Evolutionary conservation across 768 basidiomycete species (phyloP).

Genomic region (Paxillus involutus): DNA sequence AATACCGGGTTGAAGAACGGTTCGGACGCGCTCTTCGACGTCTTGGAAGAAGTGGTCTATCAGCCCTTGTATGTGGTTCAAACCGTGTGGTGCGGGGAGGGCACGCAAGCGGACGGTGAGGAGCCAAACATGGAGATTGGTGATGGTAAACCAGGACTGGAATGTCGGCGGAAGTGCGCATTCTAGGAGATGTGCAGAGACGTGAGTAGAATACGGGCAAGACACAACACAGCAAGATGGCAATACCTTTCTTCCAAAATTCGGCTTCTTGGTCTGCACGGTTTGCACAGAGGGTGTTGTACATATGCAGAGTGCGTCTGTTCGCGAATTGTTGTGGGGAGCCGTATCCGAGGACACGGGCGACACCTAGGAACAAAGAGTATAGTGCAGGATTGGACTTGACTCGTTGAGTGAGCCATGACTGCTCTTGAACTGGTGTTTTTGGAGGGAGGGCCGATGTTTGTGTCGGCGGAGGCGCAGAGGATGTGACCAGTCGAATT

Average conservation of each 20-base stretch:
- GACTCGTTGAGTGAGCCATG: constrained; percentile 58
- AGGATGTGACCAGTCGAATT: constrained; percentile 10
- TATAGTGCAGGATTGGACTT: constrained; percentile 48
- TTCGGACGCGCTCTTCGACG: constrained; percentile 85
- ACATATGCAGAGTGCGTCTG: constrained; percentile 55
- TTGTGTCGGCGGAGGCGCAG: constrained; percentile 7
- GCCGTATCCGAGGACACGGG: constrained; percentile 56
- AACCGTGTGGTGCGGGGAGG: constrained; percentile 66
- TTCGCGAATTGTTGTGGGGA: constrained; percentile 63
- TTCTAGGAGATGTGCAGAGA: constrained; percentile 41
- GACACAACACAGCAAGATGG: neutral
- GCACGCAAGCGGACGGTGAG: constrained; percentile 86
- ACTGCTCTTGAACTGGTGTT: constrained; percentile 27
- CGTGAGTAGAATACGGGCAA: neutral
- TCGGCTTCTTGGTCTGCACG: constrained; percentile 56
- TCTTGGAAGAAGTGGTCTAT: constrained; percentile 96
- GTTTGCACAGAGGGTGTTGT: constrained; percentile 54
- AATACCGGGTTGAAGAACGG: constrained; percentile 64
- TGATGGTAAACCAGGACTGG: constrained; percentile 95
- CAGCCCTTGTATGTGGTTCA: constrained; percentile 73
- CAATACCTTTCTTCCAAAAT: constrained; percentile 68
- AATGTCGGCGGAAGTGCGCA: constrained; percentile 89
- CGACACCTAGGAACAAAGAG: constrained; percentile 46
- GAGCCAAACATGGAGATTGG: constrained; percentile 91
- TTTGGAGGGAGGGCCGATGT: constrained; percentile 4